These are phyloP conservation scores for Calophaca sinica DNA, from an alignment of 306 rosid genomes.

Conservation along the genomic window DNA sequence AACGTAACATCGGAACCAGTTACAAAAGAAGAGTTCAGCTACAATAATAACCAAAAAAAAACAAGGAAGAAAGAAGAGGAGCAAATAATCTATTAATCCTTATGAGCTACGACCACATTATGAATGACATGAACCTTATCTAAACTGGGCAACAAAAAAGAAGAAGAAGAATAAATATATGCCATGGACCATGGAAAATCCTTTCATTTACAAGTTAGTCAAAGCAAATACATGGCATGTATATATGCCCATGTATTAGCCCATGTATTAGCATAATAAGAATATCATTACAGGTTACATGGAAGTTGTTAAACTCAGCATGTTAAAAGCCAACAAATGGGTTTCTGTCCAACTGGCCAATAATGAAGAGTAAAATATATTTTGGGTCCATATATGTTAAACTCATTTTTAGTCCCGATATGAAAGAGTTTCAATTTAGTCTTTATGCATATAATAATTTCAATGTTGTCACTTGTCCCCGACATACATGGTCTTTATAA, in stretches of 20 bases:
- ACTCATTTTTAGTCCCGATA: not conserved
- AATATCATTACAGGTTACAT: not conserved
- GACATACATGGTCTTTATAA: too few relatives aligned
- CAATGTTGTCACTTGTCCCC: not conserved
- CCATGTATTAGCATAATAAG: not conserved
- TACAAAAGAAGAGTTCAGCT: conserved; percentile 1
- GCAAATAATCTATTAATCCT: not conserved
- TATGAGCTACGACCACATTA: not conserved
- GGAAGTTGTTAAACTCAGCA: not conserved
- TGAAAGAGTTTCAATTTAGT: not conserved
- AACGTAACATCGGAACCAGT: not conserved
- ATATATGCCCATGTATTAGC: not conserved
- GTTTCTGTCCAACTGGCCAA: conserved; percentile 3
- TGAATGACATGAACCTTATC: conserved; percentile 4
- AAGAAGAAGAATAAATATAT: not conserved
- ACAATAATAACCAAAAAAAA: conserved; percentile 26
- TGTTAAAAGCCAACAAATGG: conserved; percentile 2
- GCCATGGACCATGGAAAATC: not conserved
- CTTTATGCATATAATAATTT: not conserved
- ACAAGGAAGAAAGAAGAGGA: conserved; percentile 28
- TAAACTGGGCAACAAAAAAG: not conserved
- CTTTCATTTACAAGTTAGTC: not conserved
- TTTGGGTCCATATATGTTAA: not conserved
- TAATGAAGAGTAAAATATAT: not conserved
- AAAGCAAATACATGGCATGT: not conserved